Base-by-base conservation (phyloP, 768 basidiomycete genomes). In the Trametes sanguinea region DNA sequence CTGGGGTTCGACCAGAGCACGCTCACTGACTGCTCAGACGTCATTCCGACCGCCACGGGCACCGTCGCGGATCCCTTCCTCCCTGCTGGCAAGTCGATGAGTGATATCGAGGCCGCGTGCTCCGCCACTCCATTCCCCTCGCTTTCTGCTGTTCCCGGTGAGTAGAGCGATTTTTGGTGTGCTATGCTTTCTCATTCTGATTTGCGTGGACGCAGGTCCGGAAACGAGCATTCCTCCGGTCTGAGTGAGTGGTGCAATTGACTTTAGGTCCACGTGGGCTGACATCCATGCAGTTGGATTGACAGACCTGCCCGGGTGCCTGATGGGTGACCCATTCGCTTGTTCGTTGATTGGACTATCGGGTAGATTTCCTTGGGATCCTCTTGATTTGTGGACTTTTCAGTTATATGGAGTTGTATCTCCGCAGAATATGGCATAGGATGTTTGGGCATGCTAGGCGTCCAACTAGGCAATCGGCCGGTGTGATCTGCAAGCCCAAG, bases 61-160 rank as follows among this genome's bases (percentile, higher is more conserved):
- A 51, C 40, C n/a, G 60, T 60, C 45, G 52, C 63, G 9, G 46
- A 58, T 33, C 60, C 69, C 30, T 60, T 52, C 53, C 64, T 71
- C 50, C 69, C 69, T 35, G 68, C 69, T 14, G 69, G 69, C 44
- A 65, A 62, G 58, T 43, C 58, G 14, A 66, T 65, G 39, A 51
- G 44, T 1, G 69, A 71, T 50, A 54, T 71, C 30, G 66, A 71
- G 57, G 65, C 62, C 17, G 68, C 69, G 27, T 64, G 67, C 51
- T 51, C 63, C 4, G 30, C 64, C 7, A 66, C 65, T 14, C 65
- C 67, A 11, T 68, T 68, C 65, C 67, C 67, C 13, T 57, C 61
- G 7, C 61, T 68, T 37, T 45, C 57, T 9, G 59, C 65, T 29
- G 60, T 67, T 22, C 72, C 74, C 37, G 76, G 76, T 63, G 17